These are phyloP conservation scores for Chamaecyparis obtusa DNA, from an alignment of 75 land plant species.

Conservation along the genomic window DNA sequence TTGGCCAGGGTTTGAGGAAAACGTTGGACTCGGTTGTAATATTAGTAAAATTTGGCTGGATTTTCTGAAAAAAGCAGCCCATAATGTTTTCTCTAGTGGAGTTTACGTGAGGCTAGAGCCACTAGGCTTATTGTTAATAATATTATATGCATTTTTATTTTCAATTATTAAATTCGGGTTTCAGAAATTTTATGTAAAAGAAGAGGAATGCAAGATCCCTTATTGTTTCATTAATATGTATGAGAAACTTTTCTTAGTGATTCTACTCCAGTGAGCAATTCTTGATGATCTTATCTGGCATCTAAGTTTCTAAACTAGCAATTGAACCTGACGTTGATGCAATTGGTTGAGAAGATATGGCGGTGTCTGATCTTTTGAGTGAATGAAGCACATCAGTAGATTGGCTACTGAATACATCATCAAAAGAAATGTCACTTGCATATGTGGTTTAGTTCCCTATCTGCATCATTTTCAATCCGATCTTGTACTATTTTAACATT, in stretches of 20 bases:
- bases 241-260: neutral
- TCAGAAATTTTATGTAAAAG: neutral
- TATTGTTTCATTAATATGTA: neutral
- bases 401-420: neutral
- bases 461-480: neutral
- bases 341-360: neutral
- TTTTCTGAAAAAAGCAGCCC: neutral
- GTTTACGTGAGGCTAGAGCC: neutral
- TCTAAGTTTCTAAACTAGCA: neutral
- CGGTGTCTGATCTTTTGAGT: neutral
- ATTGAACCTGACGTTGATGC: neutral
- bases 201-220: neutral
- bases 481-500: neutral
- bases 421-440: neutral
- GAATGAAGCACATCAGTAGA: neutral
- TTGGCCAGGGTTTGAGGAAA: neutral
- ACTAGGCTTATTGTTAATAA: neutral
- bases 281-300: neutral
- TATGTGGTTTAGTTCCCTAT: neutral
- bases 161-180: neutral
- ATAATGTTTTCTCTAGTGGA: neutral
- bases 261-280: neutral
- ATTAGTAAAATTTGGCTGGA: too few relatives aligned
- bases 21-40: too few relatives aligned
- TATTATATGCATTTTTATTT: neutral